These are phyloP conservation scores for Phyllosticta ampelicida DNA, from an alignment of 2,329 filamentous ascomycete species.

Conservation along the genomic window DNA sequence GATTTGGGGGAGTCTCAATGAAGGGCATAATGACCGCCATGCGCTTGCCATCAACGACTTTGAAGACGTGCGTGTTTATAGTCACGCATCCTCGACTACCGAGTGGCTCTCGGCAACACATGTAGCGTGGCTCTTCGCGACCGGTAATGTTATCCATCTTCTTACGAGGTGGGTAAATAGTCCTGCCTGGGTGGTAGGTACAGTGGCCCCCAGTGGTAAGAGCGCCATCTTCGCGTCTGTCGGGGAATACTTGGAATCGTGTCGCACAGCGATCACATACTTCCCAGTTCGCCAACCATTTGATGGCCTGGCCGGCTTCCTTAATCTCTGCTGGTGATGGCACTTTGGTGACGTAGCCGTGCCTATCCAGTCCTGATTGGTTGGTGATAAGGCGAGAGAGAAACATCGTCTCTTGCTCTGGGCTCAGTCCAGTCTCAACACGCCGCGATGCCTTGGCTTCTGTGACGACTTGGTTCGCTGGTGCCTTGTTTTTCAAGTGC, in stretches of 20 bases:
- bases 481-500: conserved; percentile 19
- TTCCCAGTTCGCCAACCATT: conserved; percentile 66
- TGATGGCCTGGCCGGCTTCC: conserved; percentile 53
- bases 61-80: conserved; percentile 72
- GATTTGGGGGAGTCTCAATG: conserved; percentile 60
- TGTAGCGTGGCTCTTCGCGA: conserved; percentile 40
- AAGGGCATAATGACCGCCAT: conserved; percentile 74
- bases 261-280: conserved; percentile 76
- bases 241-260: conserved; percentile 87
- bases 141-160: conserved; percentile 37
- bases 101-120: conserved; percentile 67
- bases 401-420: conserved; percentile 56
- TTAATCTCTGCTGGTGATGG: conserved; percentile 58
- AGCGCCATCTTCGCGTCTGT: conserved; percentile 65
- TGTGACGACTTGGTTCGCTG: conserved; percentile 14
- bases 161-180: conserved; percentile 44
- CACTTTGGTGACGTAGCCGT: conserved; percentile 63
- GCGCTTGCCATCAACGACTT: conserved; percentile 62
- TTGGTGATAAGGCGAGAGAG: conserved; percentile 53
- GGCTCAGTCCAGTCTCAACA: conserved; percentile 54
- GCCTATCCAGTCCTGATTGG: conserved; percentile 49
- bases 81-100: conserved; percentile 71
- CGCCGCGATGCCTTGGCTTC: conserved; percentile 19
- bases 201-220: conserved; percentile 70
- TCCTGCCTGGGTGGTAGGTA: conserved; percentile 68